Evolutionary conservation across 2,329 filamentous ascomycete species (phyloP), one percentile per base, ranked within the genome.

Genomic region (Aspergillus texensis): DNA sequence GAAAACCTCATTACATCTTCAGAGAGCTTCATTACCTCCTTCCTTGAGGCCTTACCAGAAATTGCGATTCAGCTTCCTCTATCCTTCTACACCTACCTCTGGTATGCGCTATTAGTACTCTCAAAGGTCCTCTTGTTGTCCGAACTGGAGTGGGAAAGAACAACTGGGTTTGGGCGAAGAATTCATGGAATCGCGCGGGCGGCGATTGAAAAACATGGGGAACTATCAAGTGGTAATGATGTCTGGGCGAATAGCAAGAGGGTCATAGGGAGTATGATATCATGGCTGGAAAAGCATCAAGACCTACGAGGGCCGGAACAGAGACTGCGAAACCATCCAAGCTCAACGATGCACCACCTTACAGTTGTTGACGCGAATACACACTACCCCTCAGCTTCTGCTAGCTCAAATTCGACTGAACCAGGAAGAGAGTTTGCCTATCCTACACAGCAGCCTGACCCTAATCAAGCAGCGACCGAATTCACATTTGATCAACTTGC

Each of bases 71-170:
- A 65, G n/a, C 58, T 65, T 14, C 58, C 65, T 12, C 14, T 59
- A n/a, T 52, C 63, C 1, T 32, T 58, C 3, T 65, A 63, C 9
- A 46, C 43, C 12, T 62, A 58, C 12, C 45, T 62, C n/a, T 67
- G 65, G 65, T 67, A 65, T 39, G 50, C 50, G 2, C 21, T 65
- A 14, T 45, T 67, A 16, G n/a, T 59, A 1, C 58, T 67, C 6
- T 55, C 57, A 16, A 63, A 67, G 36, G 32, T 57, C 11, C 62
- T 61, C 9, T n/a, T 67, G 26, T 48, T 65, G 19, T 61, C 62
- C 21, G 55, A 60, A 24, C 28, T 30, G 16, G 43, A 48, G 43
- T 43, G 58, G 24, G 36, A 55, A 16, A 26, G 12, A 6, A 45
- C 46, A 28, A 12, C 34, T 9, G 28, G 50, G 0, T 34, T 66